These are phyloP conservation scores for Blastobotrys americana DNA, from an alignment of 805 yeast genomes.

Conservation along the genomic window DNA sequence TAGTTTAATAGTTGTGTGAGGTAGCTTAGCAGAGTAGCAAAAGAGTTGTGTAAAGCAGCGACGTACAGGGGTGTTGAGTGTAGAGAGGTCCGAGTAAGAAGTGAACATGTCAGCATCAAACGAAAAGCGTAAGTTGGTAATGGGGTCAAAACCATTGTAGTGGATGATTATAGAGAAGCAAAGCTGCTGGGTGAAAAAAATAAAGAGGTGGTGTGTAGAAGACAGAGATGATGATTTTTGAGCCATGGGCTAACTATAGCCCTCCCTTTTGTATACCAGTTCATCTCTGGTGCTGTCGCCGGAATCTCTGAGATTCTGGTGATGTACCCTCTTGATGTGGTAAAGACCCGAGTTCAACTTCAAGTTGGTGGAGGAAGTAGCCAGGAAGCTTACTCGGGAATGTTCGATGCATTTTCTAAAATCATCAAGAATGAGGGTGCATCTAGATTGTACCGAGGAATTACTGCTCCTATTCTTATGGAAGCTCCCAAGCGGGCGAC, in stretches of 20 bases:
- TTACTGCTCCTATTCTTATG: constrained; percentile 93
- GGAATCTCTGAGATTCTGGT: constrained; percentile 93
- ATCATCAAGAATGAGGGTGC: constrained; percentile 79
- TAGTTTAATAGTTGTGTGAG: too few species aligned
- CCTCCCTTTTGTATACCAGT: constrained; percentile 90
- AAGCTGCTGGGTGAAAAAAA: too few species aligned
- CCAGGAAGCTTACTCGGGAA: constrained; percentile 68
- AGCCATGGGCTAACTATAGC: constrained; percentile 31
- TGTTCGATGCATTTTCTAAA: constrained; percentile 74
- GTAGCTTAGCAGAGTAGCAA: too few species aligned
- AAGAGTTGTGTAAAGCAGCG: too few species aligned
- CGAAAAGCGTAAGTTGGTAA: constrained; percentile 3
- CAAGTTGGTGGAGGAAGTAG: constrained; percentile 49
- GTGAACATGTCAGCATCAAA: constrained; percentile 1
- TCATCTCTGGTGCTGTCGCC: constrained; percentile 87
- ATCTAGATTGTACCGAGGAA: constrained; percentile 77
- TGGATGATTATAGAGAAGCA: too few species aligned
- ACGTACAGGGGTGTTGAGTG: too few species aligned
- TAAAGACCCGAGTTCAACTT: constrained; percentile 91
- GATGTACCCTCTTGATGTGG: constrained; percentile 96
- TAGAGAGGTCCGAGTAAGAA: too few species aligned
- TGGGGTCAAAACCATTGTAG: too few species aligned
- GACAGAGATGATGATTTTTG: too few species aligned
- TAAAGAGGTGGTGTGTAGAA: too few species aligned
- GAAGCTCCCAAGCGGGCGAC: constrained; percentile 99